phyloP scores from a whole-genome alignment of 148 eudicot species.

The Chenopodium berlandieri region DNA sequence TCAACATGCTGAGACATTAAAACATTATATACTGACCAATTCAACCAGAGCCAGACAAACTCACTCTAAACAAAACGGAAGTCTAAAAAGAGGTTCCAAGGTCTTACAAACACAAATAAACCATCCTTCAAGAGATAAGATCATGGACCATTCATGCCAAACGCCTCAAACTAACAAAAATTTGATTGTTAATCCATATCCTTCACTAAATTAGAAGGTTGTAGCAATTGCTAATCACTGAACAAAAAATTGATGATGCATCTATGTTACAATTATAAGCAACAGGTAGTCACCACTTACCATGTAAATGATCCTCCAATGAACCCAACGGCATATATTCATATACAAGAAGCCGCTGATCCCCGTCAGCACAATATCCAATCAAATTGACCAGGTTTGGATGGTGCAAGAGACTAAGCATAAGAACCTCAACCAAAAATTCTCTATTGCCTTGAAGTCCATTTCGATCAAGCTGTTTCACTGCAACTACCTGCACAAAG shows the following conservation, averaged over 20 bases:
- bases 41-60: background rate
- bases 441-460: constrained; percentile 97
- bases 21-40: background rate
- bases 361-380: constrained; percentile 98
- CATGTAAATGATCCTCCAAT: constrained; percentile 95
- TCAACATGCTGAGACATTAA: background rate
- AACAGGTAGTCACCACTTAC: constrained; percentile 39
- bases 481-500: constrained; percentile 80
- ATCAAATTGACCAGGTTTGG: constrained; percentile 88
- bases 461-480: constrained; percentile 91
- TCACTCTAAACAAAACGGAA: background rate
- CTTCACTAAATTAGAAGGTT: background rate
- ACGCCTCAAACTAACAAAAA: background rate
- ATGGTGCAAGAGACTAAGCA: constrained; percentile 97
- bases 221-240: background rate
- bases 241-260: background rate
- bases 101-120: background rate
- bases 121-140: background rate
- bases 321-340: constrained; percentile 97
- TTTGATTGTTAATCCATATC: background rate
- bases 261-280: no score
- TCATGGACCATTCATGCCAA: background rate
- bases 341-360: constrained; percentile 95
- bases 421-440: constrained; percentile 94
- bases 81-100: background rate